A percentile compares a stretch with the other conserved stretches of the same genome.
phyloP scores from a whole-genome alignment of 2,329 filamentous ascomycete genomes.

The Trichoderma semiorbis region DNA sequence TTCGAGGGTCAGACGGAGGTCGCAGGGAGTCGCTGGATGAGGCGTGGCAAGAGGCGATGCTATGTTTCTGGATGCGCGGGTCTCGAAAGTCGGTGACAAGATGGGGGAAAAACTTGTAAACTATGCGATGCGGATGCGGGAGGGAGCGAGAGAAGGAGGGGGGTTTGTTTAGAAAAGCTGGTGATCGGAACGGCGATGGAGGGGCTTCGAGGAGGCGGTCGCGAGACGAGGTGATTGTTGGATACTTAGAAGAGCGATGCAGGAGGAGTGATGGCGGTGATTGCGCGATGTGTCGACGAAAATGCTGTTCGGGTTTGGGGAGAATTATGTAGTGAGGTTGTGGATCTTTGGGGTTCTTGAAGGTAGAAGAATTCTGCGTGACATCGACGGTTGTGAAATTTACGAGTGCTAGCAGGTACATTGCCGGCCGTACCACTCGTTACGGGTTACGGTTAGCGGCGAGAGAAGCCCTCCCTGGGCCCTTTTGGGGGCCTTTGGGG shows the following conservation, averaged over 20 bases:
- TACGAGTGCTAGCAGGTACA: constrained; percentile 15
- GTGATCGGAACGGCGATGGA: constrained; percentile 2
- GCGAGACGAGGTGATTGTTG: background rate
- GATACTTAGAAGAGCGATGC: background rate
- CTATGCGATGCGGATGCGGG: constrained; percentile 13
- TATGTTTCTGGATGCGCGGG: constrained; percentile 1
- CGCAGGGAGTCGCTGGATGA: background rate
- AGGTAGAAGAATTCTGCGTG: constrained; percentile 20
- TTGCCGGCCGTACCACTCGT: constrained; percentile 3
- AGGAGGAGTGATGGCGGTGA: background rate
- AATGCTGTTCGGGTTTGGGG: background rate
- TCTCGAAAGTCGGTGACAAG: background rate
- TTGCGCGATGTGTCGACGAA: constrained; percentile 8
- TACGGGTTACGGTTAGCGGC: constrained; percentile 16
- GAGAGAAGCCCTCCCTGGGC: constrained; percentile 12
- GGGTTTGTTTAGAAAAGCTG: background rate
- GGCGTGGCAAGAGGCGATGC: background rate
- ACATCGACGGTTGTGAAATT: constrained; percentile 18
- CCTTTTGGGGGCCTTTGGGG: background rate
- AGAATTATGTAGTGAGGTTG: constrained; percentile 16
- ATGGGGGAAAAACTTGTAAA: background rate
- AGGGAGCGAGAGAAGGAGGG: constrained; percentile 11
- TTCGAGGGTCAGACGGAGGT: constrained; percentile 21
- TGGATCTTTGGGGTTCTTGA: constrained; percentile 14
- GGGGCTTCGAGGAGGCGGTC: constrained; percentile 15